Base-by-base conservation (phyloP, 2,329 filamentous ascomycete genomes). In the Aspergillus fumigatiaffinis region DNA sequence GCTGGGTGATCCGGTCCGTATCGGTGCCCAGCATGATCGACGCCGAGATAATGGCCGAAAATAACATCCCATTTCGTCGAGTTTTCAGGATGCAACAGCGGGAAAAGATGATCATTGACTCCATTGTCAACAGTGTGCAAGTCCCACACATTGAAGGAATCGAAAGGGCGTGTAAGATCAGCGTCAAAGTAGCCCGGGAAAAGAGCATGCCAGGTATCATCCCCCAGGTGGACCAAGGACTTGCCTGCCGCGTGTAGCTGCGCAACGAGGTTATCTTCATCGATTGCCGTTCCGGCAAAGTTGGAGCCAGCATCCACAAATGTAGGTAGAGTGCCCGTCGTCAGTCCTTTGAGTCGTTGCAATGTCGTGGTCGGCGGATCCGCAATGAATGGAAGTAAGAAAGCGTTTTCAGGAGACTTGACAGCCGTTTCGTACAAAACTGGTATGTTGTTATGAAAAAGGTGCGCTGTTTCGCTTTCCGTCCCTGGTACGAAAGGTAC, bases 141-240 rank as follows among this genome's bases (percentile, higher is more conserved):
- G 73, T 99, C 94, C 91, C 92, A 97, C 6, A 97, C 94, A 69
- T 97, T 97, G 78, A 99, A 96, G 60, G 93, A 97, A 72, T 97
- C 93, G 73, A 96, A 99, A 0, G 94, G 86, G 65, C 82, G 85
- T 65, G 92, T 96, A 56, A 97, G 85, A 56, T 93, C 89, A 8
- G 87, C 79, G 72, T 96, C 88, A 68, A 99, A 99, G 73, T 95
- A 92, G n/a, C 83, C 90, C 0, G 94, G 94, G 71, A 97, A 99
- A 17, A 99, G 79, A 47, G 91, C 84, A 63, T 92, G 90, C 94
- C 94, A 99, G 4, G 94, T 99, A 75, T 99, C 93, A 72, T 99
- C 94, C n/a, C 94, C 94, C 41, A 99, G 79, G 68, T 99, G 95
- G 5, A 92, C 94, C 64, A 99, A 85, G 62, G 84, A 90, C 80